Evolutionary conservation across 2,329 filamentous ascomycete genomes (phyloP), one percentile per base, ranked within the genome.

Genomic region (Calonectria naviculata): DNA sequence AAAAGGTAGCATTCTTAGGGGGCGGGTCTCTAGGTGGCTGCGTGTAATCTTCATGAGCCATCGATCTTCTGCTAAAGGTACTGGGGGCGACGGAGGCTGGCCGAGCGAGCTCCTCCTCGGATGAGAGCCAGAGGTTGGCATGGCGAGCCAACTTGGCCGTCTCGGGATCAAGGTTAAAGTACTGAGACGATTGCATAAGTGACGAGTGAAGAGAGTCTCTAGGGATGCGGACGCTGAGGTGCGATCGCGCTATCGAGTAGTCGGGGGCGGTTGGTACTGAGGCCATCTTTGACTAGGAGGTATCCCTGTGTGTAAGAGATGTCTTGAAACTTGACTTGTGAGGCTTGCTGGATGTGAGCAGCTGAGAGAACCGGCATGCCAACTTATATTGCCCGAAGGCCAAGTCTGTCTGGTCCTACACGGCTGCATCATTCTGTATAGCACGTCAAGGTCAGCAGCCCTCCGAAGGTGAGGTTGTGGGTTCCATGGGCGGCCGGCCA

Each of bases 191-290:
- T 31, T 69, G 72, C 41, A 73, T 70, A 13, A 80, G 65, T 5
- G 77, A 75, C 0, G 78, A 77, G 58, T 72, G 72, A 12, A 80
- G 73, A 10, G 77, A 74, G 28, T 78, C 75, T 13, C 73, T 73
- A 8, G 78, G 78, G 2, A 80, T 46, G 28, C 76, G 74, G 10
- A 80, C 73, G 54, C 77, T 79, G 8, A 80, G 73, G 26, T 71
- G 76, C 34, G 75, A 78, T 31, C 67, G 73, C 63, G 73, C 76
- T 73, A 77, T 77, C 2, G 77, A 79, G 72, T 79, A 79, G 56
- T 78, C 77, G 24, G 77, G 77, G 19, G 76, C 75, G n/a, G 75
- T 76, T 76, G 78, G 77, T n/a, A 76, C 75, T 56, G 77, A 78
- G 42, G 75, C 77, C 77, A 78, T 78, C 21, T 76, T 76, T 75